These are phyloP conservation scores for Teratosphaeria gauchensis DNA, from an alignment of 2,329 filamentous ascomycete species.

Conservation along the genomic window DNA sequence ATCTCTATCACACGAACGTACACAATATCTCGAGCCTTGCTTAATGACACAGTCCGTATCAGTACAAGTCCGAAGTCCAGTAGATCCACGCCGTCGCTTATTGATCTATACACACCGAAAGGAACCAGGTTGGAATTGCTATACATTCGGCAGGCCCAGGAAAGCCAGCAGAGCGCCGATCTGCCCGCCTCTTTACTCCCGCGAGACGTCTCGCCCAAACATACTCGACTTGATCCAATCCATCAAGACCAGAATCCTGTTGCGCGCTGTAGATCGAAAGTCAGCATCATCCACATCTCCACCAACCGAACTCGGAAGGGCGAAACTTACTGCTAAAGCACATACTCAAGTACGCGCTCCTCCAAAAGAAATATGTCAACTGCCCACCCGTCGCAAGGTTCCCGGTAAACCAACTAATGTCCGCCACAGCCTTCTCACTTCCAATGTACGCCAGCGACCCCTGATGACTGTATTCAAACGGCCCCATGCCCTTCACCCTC, in stretches of 20 bases:
- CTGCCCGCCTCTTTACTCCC: slow-evolving; percentile 46
- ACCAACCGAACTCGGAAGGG: background rate
- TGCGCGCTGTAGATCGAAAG: slow-evolving; percentile 54
- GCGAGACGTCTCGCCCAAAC: slow-evolving; percentile 89
- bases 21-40: background rate
- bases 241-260: slow-evolving; percentile 81
- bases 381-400: slow-evolving; percentile 84
- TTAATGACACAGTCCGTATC: background rate
- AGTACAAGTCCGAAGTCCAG: background rate
- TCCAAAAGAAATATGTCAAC: slow-evolving; percentile 96
- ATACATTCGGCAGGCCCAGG: background rate
- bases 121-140: background rate
- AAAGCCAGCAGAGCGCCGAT: background rate
- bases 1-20: background rate
- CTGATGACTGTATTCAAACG: slow-evolving; percentile 98
- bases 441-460: slow-evolving; percentile 96
- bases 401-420: slow-evolving; percentile 94
- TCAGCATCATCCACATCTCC: slow-evolving; percentile 10
- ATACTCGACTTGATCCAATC: slow-evolving; percentile 97
- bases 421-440: slow-evolving; percentile 92
- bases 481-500: slow-evolving; percentile 87
- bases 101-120: background rate
- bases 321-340: slow-evolving; percentile 85
- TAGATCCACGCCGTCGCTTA: background rate
- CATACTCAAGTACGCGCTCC: slow-evolving; percentile 97